Evolutionary conservation across 2,329 filamentous ascomycete species (phyloP), one percentile per base, ranked within the genome.

Genomic region (Byssothecium circinans): DNA sequence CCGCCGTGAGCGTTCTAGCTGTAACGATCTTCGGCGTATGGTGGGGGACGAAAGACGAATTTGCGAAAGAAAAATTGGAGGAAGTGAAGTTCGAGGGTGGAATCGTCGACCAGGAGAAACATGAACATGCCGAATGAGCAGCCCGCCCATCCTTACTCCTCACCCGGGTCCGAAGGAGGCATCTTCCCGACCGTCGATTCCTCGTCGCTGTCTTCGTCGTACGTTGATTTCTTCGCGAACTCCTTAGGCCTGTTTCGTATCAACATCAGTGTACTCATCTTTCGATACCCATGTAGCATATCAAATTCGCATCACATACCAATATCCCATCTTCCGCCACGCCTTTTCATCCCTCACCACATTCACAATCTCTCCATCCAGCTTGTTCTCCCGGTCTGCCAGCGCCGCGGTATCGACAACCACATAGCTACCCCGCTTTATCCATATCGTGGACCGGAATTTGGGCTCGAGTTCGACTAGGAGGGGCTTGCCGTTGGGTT

Each of bases 361-460:
- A 65, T 96, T 96, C 58, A 95, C 80, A 61, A 99, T 96, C 71
- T 96, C 89, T 12, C 92, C 94, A 43, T 82, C 80, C 11, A 95
- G 81, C 69, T 90, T 91, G 61, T 90, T 90, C 36, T 87, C 85
- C 42, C 85, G 75, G 19, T 81, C 83, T 22, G 84, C 83, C 30
- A 85, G 77, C 2, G 81, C 77, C 23, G 79, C 78, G 19, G 82
- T 86, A 57, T 97, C 88, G 12, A 96, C 80, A 10, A 97, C 74
- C 23, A 96, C 91, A 70, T 86, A 97, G 0, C 90, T 89, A 23
- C 91, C 88, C 15, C 90, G 85, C 72, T 88, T 91, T 69, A 97
- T 88, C 89, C 90, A 97, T 54, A 97, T 89, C 2, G 89, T 94
- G 56, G 89, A 94, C 52, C 92, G 88, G 68, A 97, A 96, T 33